Conservation (phyloP, 148 eudicot genomes). For the Amaranthus palmeri region DNA sequence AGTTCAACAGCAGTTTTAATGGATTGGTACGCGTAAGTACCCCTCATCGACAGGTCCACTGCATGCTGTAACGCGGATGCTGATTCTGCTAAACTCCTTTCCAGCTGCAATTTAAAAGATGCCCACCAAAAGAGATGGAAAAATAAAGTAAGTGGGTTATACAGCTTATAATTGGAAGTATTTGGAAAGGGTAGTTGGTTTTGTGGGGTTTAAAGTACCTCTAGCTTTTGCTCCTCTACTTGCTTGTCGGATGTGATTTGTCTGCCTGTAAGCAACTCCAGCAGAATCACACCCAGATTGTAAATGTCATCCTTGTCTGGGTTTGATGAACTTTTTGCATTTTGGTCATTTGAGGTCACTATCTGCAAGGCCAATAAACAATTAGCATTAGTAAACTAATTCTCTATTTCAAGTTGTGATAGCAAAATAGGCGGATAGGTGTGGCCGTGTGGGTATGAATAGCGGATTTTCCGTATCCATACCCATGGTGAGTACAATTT, state of each 20-base stretch:
- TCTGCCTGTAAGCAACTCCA: slow-evolving; percentile 71
- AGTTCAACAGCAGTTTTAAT: slow-evolving; percentile 65
- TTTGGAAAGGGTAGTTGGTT: no score
- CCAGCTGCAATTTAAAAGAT: slow-evolving; percentile 48
- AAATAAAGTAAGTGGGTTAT: not conserved
- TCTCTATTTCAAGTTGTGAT: no score
- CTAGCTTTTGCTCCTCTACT: slow-evolving; percentile 44
- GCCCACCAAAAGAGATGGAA: no score
- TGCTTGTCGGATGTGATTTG: slow-evolving; percentile 53
- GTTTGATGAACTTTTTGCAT: slow-evolving; percentile 25
- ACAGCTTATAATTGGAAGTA: no score
- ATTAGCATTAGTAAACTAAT: no score
- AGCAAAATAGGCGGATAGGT: no score
- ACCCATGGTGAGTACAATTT: no score
- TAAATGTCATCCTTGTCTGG: slow-evolving; percentile 72
- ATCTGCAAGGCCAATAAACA: slow-evolving; percentile 24
- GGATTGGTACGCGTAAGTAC: slow-evolving; percentile 81
- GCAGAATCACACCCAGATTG: slow-evolving; percentile 64
- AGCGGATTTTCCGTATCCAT: no score
- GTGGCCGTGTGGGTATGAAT: no score
- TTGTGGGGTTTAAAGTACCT: slow-evolving; percentile 36
- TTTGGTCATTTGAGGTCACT: slow-evolving; percentile 37
- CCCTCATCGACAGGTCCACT: slow-evolving; percentile 59
- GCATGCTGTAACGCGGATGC: slow-evolving; percentile 51
- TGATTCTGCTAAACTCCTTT: slow-evolving; percentile 65